phyloP scores from a whole-genome alignment of 2,329 filamentous ascomycete species.

The Alternaria dauci region DNA sequence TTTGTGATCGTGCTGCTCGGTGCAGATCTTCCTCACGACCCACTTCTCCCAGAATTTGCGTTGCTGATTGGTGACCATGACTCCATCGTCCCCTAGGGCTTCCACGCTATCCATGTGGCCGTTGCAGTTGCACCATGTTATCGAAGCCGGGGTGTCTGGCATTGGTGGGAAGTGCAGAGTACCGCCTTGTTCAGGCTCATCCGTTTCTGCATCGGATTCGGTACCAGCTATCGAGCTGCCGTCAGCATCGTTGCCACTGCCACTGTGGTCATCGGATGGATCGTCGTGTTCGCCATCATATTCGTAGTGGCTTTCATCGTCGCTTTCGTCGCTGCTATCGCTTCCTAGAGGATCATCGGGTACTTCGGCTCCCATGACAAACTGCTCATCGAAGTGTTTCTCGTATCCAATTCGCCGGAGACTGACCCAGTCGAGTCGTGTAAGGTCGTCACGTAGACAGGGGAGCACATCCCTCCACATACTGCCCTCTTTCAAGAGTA shows the following conservation, averaged over 20 bases:
- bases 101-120: constrained; percentile 54
- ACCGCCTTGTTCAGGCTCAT: constrained; percentile 50
- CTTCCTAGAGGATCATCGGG: constrained; percentile 57
- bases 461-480: constrained; percentile 68
- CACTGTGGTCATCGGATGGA: constrained; percentile 27
- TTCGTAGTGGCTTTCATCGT: constrained; percentile 48
- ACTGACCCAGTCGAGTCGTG: constrained; percentile 67
- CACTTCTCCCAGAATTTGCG: constrained; percentile 66
- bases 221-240: constrained; percentile 47
- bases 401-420: constrained; percentile 69
- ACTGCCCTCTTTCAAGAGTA: constrained; percentile 68
- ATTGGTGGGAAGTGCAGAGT: constrained; percentile 58
- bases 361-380: constrained; percentile 58
- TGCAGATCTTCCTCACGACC: constrained; percentile 59
- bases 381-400: constrained; percentile 60
- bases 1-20: constrained; percentile 52
- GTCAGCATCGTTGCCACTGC: constrained; percentile 44
- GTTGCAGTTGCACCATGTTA: constrained; percentile 58
- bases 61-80: constrained; percentile 57
- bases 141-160: constrained; percentile 57
- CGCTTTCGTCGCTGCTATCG: constrained; percentile 54
- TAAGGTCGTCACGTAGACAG: constrained; percentile 65
- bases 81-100: constrained; percentile 59
- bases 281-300: constrained; percentile 40
- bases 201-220: constrained; percentile 45